Conservation (phyloP, 768 basidiomycete species). For the Hypholoma fasciculare region DNA sequence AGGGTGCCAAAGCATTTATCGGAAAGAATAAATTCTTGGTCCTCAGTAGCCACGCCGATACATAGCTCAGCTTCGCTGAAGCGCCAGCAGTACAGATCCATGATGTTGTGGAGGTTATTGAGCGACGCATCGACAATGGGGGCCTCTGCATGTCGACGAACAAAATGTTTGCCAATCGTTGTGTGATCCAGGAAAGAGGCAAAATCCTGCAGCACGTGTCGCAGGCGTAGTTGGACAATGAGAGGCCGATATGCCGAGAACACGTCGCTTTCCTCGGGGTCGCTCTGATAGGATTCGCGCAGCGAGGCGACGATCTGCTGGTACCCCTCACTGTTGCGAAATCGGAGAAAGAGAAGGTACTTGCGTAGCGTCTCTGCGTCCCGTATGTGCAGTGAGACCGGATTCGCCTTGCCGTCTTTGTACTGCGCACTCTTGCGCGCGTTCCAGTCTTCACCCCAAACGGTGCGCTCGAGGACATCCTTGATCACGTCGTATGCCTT, state of each 20-base stretch:
- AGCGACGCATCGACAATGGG: constrained; percentile 19
- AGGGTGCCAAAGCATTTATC: constrained; percentile 55
- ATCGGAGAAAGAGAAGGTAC: constrained; percentile 58
- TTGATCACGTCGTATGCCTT: constrained; percentile 39
- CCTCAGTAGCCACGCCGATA: constrained; percentile 52
- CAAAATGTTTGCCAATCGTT: constrained; percentile 11
- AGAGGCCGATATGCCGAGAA: constrained; percentile 29
- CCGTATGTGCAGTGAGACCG: constrained; percentile 27
- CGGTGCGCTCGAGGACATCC: constrained; percentile 33
- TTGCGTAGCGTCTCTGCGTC: constrained; percentile 41
- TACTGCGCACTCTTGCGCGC: constrained; percentile 9
- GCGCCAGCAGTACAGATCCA: constrained; percentile 49
- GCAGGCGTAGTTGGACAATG: constrained; percentile 29
- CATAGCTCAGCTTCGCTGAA: constrained; percentile 51
- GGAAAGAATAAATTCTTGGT: constrained; percentile 56
- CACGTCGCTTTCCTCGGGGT: constrained; percentile 20
- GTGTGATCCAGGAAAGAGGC: constrained; percentile 30
- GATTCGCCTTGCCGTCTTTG: constrained; percentile 8
- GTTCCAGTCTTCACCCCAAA: constrained; percentile 20
- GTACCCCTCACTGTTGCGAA: constrained; percentile 53
- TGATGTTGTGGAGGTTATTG: constrained; percentile 23
- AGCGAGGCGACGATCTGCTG: constrained; percentile 35
- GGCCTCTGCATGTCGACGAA: constrained; percentile 3
- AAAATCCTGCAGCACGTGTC: constrained; percentile 31
- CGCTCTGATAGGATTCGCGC: constrained; percentile 17